Evolutionary conservation across 345 rosid genomes (phyloP), one percentile per base, ranked within the genome.

Genomic region (Triadica sebifera): DNA sequence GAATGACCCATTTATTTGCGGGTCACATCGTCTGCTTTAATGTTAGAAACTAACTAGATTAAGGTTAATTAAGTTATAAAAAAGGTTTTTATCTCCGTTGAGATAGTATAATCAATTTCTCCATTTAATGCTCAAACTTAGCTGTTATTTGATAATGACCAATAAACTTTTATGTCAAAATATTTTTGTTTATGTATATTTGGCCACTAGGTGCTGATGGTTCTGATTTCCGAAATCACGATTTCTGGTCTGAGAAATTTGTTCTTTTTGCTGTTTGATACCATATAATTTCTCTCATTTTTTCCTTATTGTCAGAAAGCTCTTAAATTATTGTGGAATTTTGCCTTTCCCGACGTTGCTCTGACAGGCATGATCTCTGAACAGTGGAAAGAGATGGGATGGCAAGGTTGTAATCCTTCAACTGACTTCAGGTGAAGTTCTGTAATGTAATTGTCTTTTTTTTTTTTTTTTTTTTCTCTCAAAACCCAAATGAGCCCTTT

Each of bases 301-400:
- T 69, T 43, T 69, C 55, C 41, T 41, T 43, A 12, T 72, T 78
- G 78, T 55, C 85, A 95, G 99, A 90, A 91, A 82, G 89, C 99
- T 67, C 95, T 95, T 34, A 87, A 73, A 84, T 82, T 88, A 65
- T 84, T 95, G 84, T 95, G 99, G 99, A 68, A 76, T 73, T 71
- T 73, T 29, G 89, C 99, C 57, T 95, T 83, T 83, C 99, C 98
- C 4, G 82, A 86, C 80, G 83, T 87, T 78, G 66, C 69, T 70
- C 81, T 95, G 69, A 84, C 72, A 49, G 92, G 96, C 76, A 69
- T 93, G 82, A 87, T 95, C 64, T 87, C 98, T 34, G 94, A 91
- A 79, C 99, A 95, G 70, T 95, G 99, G 99, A 95, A 95, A 85
- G 97, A 93, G 10, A 95, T 95, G 99, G 99, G 99, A 61, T 95